Base-by-base conservation (phyloP, 805 yeast species). In the Scheffersomyces coipomensis region DNA sequence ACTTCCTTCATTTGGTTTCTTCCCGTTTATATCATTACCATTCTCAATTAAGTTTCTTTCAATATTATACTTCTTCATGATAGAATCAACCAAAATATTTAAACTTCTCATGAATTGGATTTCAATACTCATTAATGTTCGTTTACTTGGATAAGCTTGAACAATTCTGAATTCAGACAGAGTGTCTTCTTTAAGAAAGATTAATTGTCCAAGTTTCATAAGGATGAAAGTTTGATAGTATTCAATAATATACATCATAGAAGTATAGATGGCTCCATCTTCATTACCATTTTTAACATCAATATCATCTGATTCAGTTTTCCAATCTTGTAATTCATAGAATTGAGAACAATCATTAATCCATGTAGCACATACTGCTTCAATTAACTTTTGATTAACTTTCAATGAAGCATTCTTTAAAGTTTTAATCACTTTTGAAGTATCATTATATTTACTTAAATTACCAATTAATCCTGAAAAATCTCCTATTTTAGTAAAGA, bases 61-160 rank as follows among this genome's bases (percentile, higher is more conserved):
- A 15, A 59, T 46, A 11, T 55, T 57, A 42, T 64, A 69, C 40
- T 52, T 58, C 44, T 69, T 69, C 64, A 69, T 63, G 13, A 66
- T 55, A 1, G 74, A 66, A 35, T 69, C 74, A 30, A 67, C 53
- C 9, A 68, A 48, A 9, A 67, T 63, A 34, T 64, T 67, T 49
- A 69, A 55, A 47, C 71, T 62, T 47, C 75, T 50, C 68, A 69
- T 65, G 42, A 69, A 69, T 44, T 69, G 75, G 33, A 69, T 67
- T 51, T 69, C 75, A 40, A 69, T 54, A 40, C 71, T 63, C 1
- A 69, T 68, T 36, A 69, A 49, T 27, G 58, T 55, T 33, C 72
- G 48, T 39, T 68, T 68, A 42, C 68, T 65, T 7, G 75, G 74
- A 38, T 64, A 60, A 2, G 66, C 45, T 2, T 64, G 42, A 2